A percentile compares a stretch with the other conserved stretches of the same genome.
phyloP scores from a whole-genome alignment of 164 flowering plant genomes.

The Hamamelis virginiana region DNA sequence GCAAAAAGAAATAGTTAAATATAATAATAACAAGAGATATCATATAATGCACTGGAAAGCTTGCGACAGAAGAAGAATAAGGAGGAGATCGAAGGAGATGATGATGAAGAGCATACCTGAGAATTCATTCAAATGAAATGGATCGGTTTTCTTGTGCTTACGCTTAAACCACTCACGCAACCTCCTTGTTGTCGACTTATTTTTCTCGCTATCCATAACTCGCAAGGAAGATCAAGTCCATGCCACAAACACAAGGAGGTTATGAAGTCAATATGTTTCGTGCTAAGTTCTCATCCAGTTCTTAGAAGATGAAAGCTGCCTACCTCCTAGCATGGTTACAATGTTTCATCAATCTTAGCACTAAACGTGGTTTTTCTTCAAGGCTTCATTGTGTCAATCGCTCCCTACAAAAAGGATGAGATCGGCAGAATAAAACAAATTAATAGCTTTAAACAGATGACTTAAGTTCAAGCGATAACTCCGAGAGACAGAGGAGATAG shows the following conservation, averaged over 20 bases:
- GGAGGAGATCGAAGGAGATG: not conserved
- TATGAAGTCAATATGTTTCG: not conserved
- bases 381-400: constrained; percentile 28
- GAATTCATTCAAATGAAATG: constrained; percentile 18
- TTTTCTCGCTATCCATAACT: constrained; percentile 34
- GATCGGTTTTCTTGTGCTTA: constrained; percentile 30
- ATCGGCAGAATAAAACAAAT: constrained; percentile 16
- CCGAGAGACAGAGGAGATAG: constrained; percentile 15
- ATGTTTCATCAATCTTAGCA: constrained; percentile 3
- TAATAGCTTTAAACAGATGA: constrained; percentile 1
- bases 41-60: not conserved
- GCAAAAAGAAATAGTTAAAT: not conserved
- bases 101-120: constrained; percentile 28
- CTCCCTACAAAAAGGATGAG: constrained; percentile 10
- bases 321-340: not conserved
- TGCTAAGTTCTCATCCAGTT: not conserved
- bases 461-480: constrained; percentile 16
- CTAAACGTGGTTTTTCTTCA: not conserved
- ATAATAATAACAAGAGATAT: not conserved
- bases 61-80: not conserved
- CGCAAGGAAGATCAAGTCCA: constrained; percentile 14
- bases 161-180: constrained; percentile 40
- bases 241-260: constrained; percentile 9
- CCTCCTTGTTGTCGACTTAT: constrained; percentile 17
- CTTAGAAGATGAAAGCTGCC: not conserved